Percentiles rank a stretch among this genome's conserved stretches.
Evolutionary conservation across 2,329 filamentous ascomycete species (phyloP).

Genomic region (Neonectria coccinea): DNA sequence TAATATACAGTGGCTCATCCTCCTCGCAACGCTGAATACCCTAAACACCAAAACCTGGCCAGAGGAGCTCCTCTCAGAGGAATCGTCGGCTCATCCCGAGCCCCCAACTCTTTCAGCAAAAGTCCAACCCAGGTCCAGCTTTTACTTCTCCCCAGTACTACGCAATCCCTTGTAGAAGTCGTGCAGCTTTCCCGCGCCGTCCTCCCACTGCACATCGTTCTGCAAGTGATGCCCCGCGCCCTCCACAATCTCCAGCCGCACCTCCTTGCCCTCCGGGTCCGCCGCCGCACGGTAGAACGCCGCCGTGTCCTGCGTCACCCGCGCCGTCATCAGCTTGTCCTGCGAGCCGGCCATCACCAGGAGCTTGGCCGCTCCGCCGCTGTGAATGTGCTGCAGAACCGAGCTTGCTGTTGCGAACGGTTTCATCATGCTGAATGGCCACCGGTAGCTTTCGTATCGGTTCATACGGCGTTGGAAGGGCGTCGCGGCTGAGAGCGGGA

Average conservation of each 20-base stretch:
- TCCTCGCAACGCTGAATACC: conserved; percentile 16
- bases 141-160: neutral
- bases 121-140: neutral
- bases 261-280: conserved; percentile 45
- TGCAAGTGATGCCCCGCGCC: conserved; percentile 65
- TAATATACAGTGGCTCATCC: conserved; percentile 14
- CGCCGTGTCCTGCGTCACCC: conserved; percentile 54
- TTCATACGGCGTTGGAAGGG: conserved; percentile 58
- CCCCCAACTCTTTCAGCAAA: neutral
- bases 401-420: conserved; percentile 56
- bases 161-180: conserved; percentile 51
- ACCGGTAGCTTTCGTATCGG: conserved; percentile 64
- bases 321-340: conserved; percentile 56
- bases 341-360: conserved; percentile 54
- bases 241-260: conserved; percentile 56
- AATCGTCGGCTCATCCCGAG: neutral
- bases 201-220: conserved; percentile 62
- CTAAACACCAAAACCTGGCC: conserved; percentile 9
- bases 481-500: conserved; percentile 54
- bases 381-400: conserved; percentile 53
- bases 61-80: conserved; percentile 19
- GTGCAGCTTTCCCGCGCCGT: conserved; percentile 59
- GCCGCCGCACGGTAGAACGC: conserved; percentile 41
- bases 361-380: conserved; percentile 46
- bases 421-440: conserved; percentile 62